Evolutionary conservation across 75 land plant genomes (phyloP), one percentile per base, ranked within the genome.

Genomic region (Cryptomeria japonica): DNA sequence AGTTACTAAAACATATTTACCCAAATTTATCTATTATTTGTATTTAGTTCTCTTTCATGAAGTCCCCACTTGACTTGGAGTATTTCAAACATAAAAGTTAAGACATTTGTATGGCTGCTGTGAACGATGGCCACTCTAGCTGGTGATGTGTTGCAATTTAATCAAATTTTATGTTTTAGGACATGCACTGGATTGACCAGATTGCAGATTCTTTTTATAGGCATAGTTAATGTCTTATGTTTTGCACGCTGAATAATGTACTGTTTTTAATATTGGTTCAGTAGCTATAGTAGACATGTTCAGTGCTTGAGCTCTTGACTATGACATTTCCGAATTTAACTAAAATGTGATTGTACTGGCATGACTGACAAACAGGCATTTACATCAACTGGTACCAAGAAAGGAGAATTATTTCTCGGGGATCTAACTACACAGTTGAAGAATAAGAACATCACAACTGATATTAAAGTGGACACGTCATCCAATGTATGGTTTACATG

Each of bases 401-500:
- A 95, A 85, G 95, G 96, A 41, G 97, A 94, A 0, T 14, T 92
- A 14, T 89, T 94, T 87, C 76, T 94, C 3, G 98, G 96, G 28
- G 98, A 96, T 89, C 49, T 96, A 49, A 92, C 86, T 32, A 90
- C 95, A 39, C 95, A 95, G 86, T 79, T 96, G 49, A 93, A 92
- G 93, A 90, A 92, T 83, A 92, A 94, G 61, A 96, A 96, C 56
- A 47, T 95, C 61, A 96, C 98, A 25, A 90, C 95, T 84, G 97
- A 96, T 86, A 41, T 96, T 64, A 96, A 95, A 94, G 95, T 96
- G 10, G 95, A 95, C 87, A 94, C 98, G 55, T 89, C 86, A 88
- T 93, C 96, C 76, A 95, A 92, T 83, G 98, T 96, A 93, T 85
- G 86, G 15, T 12, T 10, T 82, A 8, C 47, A n/a, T 10, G 13